A percentile compares a stretch with the other conserved stretches of the same genome.
phyloP scores from a whole-genome alignment of 495 filamentous ascomycete genomes.

The Aspergillus asperescens region DNA sequence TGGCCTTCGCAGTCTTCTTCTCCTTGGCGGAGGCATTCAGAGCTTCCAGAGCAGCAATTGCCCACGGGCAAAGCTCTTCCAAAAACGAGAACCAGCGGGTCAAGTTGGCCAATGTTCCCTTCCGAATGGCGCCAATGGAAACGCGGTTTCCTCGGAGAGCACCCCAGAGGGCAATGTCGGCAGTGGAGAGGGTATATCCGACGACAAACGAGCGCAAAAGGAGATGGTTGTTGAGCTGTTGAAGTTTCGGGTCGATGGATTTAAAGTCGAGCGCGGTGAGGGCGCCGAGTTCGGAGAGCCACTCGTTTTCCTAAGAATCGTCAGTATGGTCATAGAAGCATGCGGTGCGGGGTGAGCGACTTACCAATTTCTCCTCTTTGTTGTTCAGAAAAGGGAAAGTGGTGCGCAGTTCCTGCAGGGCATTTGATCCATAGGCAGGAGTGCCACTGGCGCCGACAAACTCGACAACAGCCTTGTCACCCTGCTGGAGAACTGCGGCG shows the following conservation, averaged over 20 bases:
- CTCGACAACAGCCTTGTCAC: conserved; percentile 42
- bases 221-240: conserved; percentile 79
- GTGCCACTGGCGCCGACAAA: conserved; percentile 29
- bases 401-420: conserved; percentile 35
- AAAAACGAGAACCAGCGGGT: conserved; percentile 85
- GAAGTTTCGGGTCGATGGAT: conserved; percentile 65
- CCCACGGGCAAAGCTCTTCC: conserved; percentile 70
- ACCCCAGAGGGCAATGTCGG: conserved; percentile 80
- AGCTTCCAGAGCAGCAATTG: conserved; percentile 44
- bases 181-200: conserved; percentile 70
- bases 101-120: conserved; percentile 70
- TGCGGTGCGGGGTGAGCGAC: conserved; percentile 9
- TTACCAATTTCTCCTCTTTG: conserved; percentile 43
- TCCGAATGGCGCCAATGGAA: conserved; percentile 72
- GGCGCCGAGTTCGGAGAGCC: conserved; percentile 47
- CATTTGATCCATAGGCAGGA: conserved; percentile 34
- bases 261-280: conserved; percentile 70
- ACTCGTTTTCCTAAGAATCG: conserved; percentile 46
- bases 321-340: not conserved
- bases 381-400: conserved; percentile 41
- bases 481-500: conserved; percentile 36
- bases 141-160: conserved; percentile 83
- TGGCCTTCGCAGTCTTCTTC: conserved; percentile 68
- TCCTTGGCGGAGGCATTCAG: conserved; percentile 54
- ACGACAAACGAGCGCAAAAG: conserved; percentile 80